Evolutionary conservation across 306 rosid species (phyloP).

Genomic region (Mucuna pruriens): DNA sequence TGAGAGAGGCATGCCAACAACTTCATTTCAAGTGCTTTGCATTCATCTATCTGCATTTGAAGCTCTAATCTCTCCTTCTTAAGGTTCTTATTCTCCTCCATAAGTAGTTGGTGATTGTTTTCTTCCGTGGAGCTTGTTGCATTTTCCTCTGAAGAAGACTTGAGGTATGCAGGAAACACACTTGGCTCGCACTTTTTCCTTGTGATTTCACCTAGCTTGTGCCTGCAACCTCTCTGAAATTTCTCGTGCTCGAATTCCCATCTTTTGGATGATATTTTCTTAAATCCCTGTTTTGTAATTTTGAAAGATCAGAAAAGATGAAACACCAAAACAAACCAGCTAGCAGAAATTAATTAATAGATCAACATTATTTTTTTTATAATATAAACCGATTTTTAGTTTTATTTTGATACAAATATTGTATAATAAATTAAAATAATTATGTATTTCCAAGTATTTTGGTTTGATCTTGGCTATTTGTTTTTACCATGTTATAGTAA

Average conservation of each 20-base stretch:
- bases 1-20: conserved; percentile 62
- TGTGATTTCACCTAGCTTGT: conserved; percentile 61
- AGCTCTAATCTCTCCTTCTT: conserved; percentile 68
- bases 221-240: conserved; percentile 66
- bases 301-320: not conserved
- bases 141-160: conserved; percentile 62
- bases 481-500: too few species aligned
- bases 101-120: conserved; percentile 41
- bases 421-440: not conserved
- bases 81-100: conserved; percentile 74
- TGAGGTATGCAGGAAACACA: conserved; percentile 73
- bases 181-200: conserved; percentile 89
- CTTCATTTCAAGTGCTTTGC: conserved; percentile 66
- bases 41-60: conserved; percentile 68
- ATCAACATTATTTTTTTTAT: not conserved
- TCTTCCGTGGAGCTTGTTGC: conserved; percentile 41
- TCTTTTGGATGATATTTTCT: conserved; percentile 71
- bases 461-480: too few species aligned
- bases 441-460: not conserved
- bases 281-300: conserved; percentile 65
- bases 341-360: not conserved
- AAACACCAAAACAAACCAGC: not conserved
- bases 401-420: not conserved
- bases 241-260: conserved; percentile 96
- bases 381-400: not conserved